Conservation (phyloP, 1,139 yeast genomes). For the Saccharomyces hybrid region DNA sequence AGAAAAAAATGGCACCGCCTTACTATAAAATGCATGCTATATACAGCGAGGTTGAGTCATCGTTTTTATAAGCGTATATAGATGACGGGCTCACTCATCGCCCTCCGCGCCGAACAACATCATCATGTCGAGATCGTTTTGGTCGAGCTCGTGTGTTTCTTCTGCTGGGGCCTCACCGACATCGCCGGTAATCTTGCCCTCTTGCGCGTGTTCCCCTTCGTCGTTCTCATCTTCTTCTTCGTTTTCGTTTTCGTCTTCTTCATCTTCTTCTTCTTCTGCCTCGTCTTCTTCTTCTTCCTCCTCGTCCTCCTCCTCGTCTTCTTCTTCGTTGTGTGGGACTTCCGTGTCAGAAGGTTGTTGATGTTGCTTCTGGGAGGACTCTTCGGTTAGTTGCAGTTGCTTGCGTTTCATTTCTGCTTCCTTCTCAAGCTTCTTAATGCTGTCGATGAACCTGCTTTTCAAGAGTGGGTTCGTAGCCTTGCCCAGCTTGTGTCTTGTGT, state of each 20-base stretch:
- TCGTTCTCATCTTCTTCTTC: slow-evolving; percentile 36
- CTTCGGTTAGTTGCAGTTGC: slow-evolving; percentile 40
- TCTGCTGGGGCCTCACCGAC: slow-evolving; percentile 1
- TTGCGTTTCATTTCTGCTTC: slow-evolving; percentile 78
- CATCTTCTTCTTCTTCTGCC: slow-evolving; percentile 27
- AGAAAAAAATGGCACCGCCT: not conserved
- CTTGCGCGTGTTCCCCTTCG: not conserved
- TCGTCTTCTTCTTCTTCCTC: slow-evolving; percentile 30
- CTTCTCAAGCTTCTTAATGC: slow-evolving; percentile 67
- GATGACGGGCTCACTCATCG: slow-evolving; percentile 14
- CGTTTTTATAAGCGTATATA: not conserved
- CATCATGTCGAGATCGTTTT: slow-evolving; percentile 34
- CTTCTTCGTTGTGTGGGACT: slow-evolving; percentile 27
- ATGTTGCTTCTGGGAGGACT: slow-evolving; percentile 32
- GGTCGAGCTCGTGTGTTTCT: slow-evolving; percentile 23
- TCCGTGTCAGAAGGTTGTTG: slow-evolving; percentile 19
- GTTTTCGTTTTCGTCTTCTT: slow-evolving; percentile 26
- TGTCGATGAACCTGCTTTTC: slow-evolving; percentile 79
- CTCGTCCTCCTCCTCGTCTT: slow-evolving; percentile 30
- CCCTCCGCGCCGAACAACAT: slow-evolving; percentile 33
- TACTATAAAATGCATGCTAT: not conserved
- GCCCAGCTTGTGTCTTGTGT: slow-evolving; percentile 64
- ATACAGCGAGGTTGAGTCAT: not conserved
- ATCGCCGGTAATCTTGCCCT: slow-evolving; percentile 2
- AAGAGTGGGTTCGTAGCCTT: slow-evolving; percentile 82